Base-by-base conservation (phyloP, 208 protist genomes). In the Crithidia thermophila region DNA sequence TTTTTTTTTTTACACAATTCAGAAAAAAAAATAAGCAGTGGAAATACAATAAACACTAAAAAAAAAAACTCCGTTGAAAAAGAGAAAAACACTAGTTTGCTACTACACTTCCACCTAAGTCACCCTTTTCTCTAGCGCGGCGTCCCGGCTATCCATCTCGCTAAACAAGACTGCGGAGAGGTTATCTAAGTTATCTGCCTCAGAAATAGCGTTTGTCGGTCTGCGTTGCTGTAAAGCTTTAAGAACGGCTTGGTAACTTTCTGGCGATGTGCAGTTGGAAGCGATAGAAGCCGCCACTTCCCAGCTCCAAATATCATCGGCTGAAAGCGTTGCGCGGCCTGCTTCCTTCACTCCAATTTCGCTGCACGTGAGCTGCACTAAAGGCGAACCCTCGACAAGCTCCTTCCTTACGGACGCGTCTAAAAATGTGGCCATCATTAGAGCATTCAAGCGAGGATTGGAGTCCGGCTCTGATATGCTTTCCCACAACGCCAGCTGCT, bases 231-330 rank as follows among this genome's bases (percentile, higher is more conserved):
- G 58, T 28, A 77, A 53, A 28, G 45, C 57, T n/a, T 47, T 25
- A 4, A 80, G 42, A 43, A 75, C 62, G 3, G 7, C 10, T 14
- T 33, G 49, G 34, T 69, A 64, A 28, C 25, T 72, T 6, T 62
- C 36, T 8, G 81, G 68, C 18, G 55, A 79, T 9, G 82, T 86
- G 70, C 84, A 88, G 43, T 90, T 90, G 13, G 84, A 76, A 11
- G 84, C 84, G 14, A 93, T 68, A 5, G 82, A 84, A 9, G 82
- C 84, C 3, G 79, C 67, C 21, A 87, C 67, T 55, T 93, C 87
- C 68, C 79, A 75, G 37, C 53, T 74, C 46, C 66, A 85, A 46
- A 67, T 68, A 23, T 71, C 33, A 4, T 59, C 36, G 3, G 34
- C 52, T 11, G 52, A 46, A 13, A 20, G 23, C 1, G 20, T 4